Base-by-base conservation (phyloP, 768 basidiomycete genomes). In the Russula foetens region DNA sequence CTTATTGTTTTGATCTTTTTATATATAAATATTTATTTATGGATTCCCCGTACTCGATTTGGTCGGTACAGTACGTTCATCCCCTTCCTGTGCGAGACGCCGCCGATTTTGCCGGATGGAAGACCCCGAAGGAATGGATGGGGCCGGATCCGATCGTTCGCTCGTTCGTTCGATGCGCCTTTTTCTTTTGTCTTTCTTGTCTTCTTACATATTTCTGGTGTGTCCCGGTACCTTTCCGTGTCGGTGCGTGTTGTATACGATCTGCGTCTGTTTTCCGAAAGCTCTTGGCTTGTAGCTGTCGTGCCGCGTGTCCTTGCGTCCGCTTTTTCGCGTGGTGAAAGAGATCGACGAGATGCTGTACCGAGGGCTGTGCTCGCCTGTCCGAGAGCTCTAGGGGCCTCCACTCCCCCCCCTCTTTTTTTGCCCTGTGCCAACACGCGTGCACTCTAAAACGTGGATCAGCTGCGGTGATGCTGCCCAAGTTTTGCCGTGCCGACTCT, bases 381-480 rank as follows among this genome's bases (percentile, higher is more conserved):
- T 43, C n/a, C n/a, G n/a, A n/a, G 23, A 6, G 23, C 21, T 38
- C 5, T 35, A 51, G 44, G 28, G 9, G 39, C 39, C 26, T 39
- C 26, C 43, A 38, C 21, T 19, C 41, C 41, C 21, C 29, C 35
- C 39, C 12, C 28, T 41, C 11, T 38, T 7, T 28, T 9, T 21
- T 46, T 9, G 2, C 45, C 50, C 55, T 31, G 56, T 57, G 56
- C 45, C 52, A 17, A 23, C 31, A 46, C 1, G 38, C 61, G 47
- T 11, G 61, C 61, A 53, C 45, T 53, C 38, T 5, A 48, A 43
- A 58, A 35, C 61, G 56, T 62, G 61, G 56, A 58, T 62, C 56
- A 62, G 29, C n/a, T n/a, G n/a, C 7, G 23, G 50, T 53, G 60
- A 33, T 33, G 35, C 35, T 35, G 35, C 35, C 4, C n/a, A n/a